Evolutionary conservation across 441 rosid species (phyloP).

Genomic region (Cnidoscolus chayamansa): DNA sequence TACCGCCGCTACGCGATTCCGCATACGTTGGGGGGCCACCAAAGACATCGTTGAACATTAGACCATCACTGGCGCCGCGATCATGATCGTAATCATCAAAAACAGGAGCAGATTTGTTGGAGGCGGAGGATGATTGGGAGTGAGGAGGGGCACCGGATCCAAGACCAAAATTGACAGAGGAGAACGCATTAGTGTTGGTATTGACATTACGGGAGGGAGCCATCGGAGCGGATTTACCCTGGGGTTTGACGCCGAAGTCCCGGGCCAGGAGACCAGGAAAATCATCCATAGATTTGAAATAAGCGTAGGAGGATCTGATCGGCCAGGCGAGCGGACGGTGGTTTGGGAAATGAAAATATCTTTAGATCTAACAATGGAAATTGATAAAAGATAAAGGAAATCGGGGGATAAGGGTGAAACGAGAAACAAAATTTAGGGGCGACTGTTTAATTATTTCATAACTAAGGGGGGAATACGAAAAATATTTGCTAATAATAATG

Average conservation of each 20-base stretch:
- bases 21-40: slow-evolving; percentile 49
- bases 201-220: slow-evolving; percentile 41
- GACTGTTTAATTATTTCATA: slow-evolving; percentile 1
- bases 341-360: not conserved
- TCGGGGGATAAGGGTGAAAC: too few species aligned
- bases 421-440: not conserved
- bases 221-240: slow-evolving; percentile 88
- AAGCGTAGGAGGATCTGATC: slow-evolving; percentile 20
- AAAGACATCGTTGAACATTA: slow-evolving; percentile 49
- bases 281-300: slow-evolving; percentile 56
- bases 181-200: slow-evolving; percentile 10
- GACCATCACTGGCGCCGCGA: slow-evolving; percentile 31
- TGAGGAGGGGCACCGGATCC: slow-evolving; percentile 34
- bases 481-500: not conserved
- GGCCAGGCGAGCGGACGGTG: not conserved
- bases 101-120: slow-evolving; percentile 37
- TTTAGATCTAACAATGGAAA: slow-evolving; percentile 29
- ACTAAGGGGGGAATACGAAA: not conserved
- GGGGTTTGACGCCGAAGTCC: slow-evolving; percentile 75
- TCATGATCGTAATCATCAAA: slow-evolving; percentile 61
- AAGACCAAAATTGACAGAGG: slow-evolving; percentile 34
- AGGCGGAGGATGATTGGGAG: slow-evolving; percentile 32
- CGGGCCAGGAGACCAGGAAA: slow-evolving; percentile 58
- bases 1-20: slow-evolving; percentile 35
- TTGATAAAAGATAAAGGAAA: not conserved